phyloP scores from a whole-genome alignment of 2,329 filamentous ascomycete genomes.

The Aspergillus melleus region DNA sequence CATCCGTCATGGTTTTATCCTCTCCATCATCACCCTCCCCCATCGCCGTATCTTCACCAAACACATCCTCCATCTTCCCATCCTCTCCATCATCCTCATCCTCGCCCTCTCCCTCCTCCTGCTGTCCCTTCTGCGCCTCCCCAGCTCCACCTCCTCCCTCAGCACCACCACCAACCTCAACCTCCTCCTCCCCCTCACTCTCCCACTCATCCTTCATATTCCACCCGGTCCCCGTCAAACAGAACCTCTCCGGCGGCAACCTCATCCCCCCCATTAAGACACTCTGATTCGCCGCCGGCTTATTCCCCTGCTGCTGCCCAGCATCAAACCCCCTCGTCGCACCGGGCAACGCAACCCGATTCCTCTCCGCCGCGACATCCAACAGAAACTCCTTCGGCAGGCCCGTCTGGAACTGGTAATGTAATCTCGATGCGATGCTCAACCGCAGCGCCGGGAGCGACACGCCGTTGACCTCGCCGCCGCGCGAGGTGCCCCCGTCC shows the following conservation, averaged over 20 bases:
- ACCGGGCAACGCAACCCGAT: conserved; percentile 54
- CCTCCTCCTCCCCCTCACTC: conserved; percentile 52
- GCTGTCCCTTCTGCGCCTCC: conserved; percentile 22
- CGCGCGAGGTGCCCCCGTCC: conserved; percentile 30
- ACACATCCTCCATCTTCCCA: conserved; percentile 50
- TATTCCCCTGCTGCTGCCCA: conserved; percentile 17
- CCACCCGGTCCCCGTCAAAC: conserved; percentile 58
- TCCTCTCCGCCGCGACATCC: conserved; percentile 58
- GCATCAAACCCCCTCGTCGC: conserved; percentile 53
- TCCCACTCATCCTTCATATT: conserved; percentile 60
- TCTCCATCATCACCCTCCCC: conserved; percentile 35
- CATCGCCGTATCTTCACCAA: conserved; percentile 44
- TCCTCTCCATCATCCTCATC: conserved; percentile 45
- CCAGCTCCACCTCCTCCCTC: conserved; percentile 31
- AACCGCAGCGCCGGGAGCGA: conserved; percentile 59
- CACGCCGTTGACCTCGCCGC: conserved; percentile 53
- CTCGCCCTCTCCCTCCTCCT: conserved; percentile 33
- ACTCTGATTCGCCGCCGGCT: conserved; percentile 31
- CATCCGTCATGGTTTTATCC: conserved; percentile 47
- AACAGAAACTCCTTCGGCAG: conserved; percentile 63
- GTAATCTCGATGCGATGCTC: conserved; percentile 60
- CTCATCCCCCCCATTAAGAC: conserved; percentile 54
- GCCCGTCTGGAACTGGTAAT: conserved; percentile 60
- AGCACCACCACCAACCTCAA: conserved; percentile 23
- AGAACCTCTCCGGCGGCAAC: conserved; percentile 63